A percentile compares a stretch with the other conserved stretches of the same genome.
Conservation (phyloP, 2,329 filamentous ascomycete genomes). For the Fusarium siculi region DNA sequence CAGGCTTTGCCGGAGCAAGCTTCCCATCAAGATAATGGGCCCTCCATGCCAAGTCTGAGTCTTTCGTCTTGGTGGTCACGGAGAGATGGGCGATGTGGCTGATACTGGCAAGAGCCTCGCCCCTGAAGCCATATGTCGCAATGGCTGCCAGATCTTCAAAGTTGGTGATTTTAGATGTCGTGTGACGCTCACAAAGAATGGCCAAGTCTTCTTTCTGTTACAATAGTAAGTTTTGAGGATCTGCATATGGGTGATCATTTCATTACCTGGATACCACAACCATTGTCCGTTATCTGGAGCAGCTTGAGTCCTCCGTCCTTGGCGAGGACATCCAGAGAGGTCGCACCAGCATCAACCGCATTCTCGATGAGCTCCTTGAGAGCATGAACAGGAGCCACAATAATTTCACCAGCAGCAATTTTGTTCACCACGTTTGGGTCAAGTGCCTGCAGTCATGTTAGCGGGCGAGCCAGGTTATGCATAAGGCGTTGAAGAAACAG, state of each 20-base stretch:
- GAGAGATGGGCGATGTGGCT: slow-evolving; percentile 97
- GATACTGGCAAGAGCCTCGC: slow-evolving; percentile 95
- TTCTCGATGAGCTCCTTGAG: slow-evolving; percentile 98
- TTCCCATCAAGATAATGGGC: slow-evolving; percentile 88
- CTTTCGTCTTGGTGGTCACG: slow-evolving; percentile 92
- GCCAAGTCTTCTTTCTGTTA: slow-evolving; percentile 85
- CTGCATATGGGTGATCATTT: neutral
- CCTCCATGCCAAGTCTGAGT: slow-evolving; percentile 89
- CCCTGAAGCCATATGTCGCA: slow-evolving; percentile 96
- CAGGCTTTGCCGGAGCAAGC: slow-evolving; percentile 84
- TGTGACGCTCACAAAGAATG: slow-evolving; percentile 95
- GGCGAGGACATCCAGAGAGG: slow-evolving; percentile 86
- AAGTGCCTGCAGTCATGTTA: slow-evolving; percentile 70
- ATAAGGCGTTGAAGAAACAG: slow-evolving; percentile 1
- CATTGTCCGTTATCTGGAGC: slow-evolving; percentile 97
- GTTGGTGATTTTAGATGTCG: slow-evolving; percentile 91
- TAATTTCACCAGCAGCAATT: slow-evolving; percentile 97
- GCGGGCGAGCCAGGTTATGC: neutral
- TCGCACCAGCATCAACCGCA: slow-evolving; percentile 95
- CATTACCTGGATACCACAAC: slow-evolving; percentile 87
- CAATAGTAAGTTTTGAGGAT: slow-evolving; percentile 24
- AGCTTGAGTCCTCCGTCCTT: slow-evolving; percentile 96
- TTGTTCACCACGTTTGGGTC: slow-evolving; percentile 97
- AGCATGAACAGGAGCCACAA: slow-evolving; percentile 95
- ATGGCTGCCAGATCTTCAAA: slow-evolving; percentile 94